Percentiles rank a stretch among this genome's conserved stretches.
phyloP scores from a whole-genome alignment of 2,329 filamentous ascomycete genomes.

The Paracoccidioides brasiliensis region DNA sequence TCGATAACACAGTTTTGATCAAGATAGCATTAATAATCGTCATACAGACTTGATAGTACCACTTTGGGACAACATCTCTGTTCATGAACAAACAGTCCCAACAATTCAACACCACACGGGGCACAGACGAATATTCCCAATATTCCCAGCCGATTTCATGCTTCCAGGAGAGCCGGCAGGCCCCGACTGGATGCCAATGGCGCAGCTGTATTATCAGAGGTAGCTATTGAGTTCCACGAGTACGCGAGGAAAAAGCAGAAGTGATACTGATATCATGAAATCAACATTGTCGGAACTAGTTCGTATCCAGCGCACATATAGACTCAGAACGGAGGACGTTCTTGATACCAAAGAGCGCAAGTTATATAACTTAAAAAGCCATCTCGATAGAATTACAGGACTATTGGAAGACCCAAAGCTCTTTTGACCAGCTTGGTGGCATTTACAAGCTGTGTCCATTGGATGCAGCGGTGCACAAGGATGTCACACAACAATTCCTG shows the following conservation, averaged over 20 bases:
- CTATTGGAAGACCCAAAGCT: neutral
- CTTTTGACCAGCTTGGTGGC: neutral
- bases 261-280: neutral
- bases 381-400: neutral
- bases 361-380: conserved; percentile 53
- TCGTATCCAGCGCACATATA: conserved; percentile 70
- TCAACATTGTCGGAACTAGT: conserved; percentile 69
- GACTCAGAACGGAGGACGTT: conserved; percentile 67
- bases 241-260: neutral
- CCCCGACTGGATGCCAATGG: neutral
- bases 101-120: neutral
- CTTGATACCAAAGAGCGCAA: conserved; percentile 57
- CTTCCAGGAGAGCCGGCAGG: neutral
- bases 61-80: neutral
- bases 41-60: too few relatives aligned
- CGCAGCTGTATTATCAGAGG: neutral
- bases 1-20: neutral
- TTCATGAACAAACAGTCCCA: neutral
- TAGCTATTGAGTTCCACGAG: neutral
- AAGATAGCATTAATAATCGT: neutral
- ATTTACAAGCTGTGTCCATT: neutral
- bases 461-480: neutral
- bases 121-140: neutral
- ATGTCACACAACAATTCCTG: neutral
- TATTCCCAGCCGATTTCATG: neutral